phyloP scores from a whole-genome alignment of 306 rosid species.

The Aeschynomene evenia region DNA sequence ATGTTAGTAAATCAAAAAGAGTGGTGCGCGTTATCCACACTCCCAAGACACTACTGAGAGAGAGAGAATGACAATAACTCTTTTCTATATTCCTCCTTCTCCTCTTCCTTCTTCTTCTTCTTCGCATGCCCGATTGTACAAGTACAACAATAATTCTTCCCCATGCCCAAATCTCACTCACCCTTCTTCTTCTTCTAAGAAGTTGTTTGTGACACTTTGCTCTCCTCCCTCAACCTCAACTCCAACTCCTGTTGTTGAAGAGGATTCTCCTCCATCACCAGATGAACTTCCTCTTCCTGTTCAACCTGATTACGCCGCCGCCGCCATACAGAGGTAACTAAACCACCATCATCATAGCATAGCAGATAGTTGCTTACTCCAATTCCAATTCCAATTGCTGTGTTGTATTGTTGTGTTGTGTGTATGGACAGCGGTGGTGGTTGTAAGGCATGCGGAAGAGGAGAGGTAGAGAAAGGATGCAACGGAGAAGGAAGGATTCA shows the following conservation, averaged over 20 bases:
- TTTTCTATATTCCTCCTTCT: slow-evolving; percentile 49
- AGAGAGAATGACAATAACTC: slow-evolving; percentile 53
- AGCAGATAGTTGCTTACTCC: too few species aligned
- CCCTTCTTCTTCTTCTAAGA: slow-evolving; percentile 27
- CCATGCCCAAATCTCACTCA: slow-evolving; percentile 31
- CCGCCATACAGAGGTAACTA: slow-evolving; percentile 48
- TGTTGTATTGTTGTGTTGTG: not conserved
- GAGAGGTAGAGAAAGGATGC: slow-evolving; percentile 83
- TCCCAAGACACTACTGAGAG: not conserved
- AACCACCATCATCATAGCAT: too few species aligned
- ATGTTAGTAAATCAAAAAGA: slow-evolving; percentile 12
- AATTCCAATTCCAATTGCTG: too few species aligned
- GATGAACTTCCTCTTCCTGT: slow-evolving; percentile 40
- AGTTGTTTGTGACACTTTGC: slow-evolving; percentile 33
- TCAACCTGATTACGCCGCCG: slow-evolving; percentile 17
- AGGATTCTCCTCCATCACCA: slow-evolving; percentile 43
- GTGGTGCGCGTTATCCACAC: slow-evolving; percentile 36
- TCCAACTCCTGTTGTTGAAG: slow-evolving; percentile 56
- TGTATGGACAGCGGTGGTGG: slow-evolving; percentile 60
- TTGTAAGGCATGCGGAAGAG: slow-evolving; percentile 82
- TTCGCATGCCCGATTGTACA: slow-evolving; percentile 35
- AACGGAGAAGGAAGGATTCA: slow-evolving; percentile 95
- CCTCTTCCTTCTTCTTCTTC: slow-evolving; percentile 47
- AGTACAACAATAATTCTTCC: slow-evolving; percentile 2
- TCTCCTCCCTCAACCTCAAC: slow-evolving; percentile 57